A percentile compares a stretch with the other conserved stretches of the same genome.
Evolutionary conservation across 257 asterid genomes (phyloP).

Genomic region (Jacaranda mimosifolia): DNA sequence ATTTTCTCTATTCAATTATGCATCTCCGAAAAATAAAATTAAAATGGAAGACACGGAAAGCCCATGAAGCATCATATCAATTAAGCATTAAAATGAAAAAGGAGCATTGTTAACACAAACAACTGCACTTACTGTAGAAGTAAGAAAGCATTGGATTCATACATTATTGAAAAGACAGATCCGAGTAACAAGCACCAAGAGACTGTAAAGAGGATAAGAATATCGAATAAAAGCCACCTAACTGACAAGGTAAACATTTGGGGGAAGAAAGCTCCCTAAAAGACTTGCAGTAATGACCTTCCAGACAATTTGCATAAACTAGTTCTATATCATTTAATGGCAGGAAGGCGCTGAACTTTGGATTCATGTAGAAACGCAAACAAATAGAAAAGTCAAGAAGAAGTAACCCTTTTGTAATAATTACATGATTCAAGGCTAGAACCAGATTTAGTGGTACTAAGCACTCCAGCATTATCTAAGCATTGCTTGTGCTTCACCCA

Average conservation of each 20-base stretch:
- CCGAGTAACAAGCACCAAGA: background rate
- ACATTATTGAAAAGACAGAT: too few species aligned
- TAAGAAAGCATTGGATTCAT: background rate
- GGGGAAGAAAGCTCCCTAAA: background rate
- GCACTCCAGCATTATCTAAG: background rate
- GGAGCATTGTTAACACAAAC: background rate
- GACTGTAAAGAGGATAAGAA: background rate
- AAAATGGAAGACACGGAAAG: background rate
- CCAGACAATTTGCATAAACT: background rate
- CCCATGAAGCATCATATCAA: background rate
- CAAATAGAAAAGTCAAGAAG: background rate
- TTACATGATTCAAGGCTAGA: background rate
- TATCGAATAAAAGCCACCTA: background rate
- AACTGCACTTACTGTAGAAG: background rate
- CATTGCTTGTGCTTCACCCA: background rate
- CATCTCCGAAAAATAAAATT: background rate
- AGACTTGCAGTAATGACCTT: background rate
- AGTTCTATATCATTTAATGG: background rate
- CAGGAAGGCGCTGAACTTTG: background rate
- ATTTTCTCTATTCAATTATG: background rate
- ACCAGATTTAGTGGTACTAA: conserved; percentile 7
- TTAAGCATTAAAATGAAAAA: background rate
- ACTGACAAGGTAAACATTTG: background rate
- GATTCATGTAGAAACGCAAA: background rate
- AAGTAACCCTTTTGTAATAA: background rate